phyloP scores from a whole-genome alignment of 192 early-diverging fungal genomes.

The Coemansia sp. region DNA sequence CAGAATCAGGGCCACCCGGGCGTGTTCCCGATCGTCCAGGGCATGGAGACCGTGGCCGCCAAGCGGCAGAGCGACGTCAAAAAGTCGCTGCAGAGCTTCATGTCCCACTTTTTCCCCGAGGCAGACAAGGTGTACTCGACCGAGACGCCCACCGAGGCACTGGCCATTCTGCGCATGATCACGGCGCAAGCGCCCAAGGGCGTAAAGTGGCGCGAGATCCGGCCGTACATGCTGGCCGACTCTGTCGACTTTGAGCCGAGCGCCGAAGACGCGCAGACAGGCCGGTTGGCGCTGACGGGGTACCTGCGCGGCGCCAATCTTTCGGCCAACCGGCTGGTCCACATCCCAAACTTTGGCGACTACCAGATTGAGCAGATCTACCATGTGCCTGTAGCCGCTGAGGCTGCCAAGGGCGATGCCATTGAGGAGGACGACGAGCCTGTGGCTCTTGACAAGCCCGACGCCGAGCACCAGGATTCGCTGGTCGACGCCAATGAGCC shows the following conservation, averaged over 20 bases:
- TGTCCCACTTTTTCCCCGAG: constrained; percentile 88
- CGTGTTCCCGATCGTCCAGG: constrained; percentile 72
- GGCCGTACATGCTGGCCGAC: constrained; percentile 89
- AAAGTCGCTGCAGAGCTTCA: constrained; percentile 84
- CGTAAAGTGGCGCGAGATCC: constrained; percentile 84
- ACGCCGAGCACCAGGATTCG: constrained; percentile 73
- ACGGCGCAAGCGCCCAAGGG: constrained; percentile 77
- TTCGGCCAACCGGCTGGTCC: constrained; percentile 89
- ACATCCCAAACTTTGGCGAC: constrained; percentile 93
- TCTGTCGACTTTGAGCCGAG: constrained; percentile 67
- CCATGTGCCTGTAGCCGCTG: constrained; percentile 29
- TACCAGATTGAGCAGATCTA: constrained; percentile 82
- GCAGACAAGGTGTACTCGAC: constrained; percentile 71
- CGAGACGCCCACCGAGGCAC: constrained; percentile 61
- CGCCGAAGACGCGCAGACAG: constrained; percentile 51
- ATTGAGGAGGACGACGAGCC: constrained; percentile 48
- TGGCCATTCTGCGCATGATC: constrained; percentile 75
- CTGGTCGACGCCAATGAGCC: constrained; percentile 87
- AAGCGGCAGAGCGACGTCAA: constrained; percentile 78
- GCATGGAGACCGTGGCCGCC: constrained; percentile 62
- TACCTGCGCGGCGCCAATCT: constrained; percentile 84
- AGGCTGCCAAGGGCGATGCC: constrained; percentile 29
- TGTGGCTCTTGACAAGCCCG: constrained; percentile 68
- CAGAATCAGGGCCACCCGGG: constrained; percentile 87
- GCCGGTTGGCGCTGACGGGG: constrained; percentile 81